Evolutionary conservation across 352 stramenopile genomes (phyloP).

Genomic region (Phytophthora pinifolia): DNA sequence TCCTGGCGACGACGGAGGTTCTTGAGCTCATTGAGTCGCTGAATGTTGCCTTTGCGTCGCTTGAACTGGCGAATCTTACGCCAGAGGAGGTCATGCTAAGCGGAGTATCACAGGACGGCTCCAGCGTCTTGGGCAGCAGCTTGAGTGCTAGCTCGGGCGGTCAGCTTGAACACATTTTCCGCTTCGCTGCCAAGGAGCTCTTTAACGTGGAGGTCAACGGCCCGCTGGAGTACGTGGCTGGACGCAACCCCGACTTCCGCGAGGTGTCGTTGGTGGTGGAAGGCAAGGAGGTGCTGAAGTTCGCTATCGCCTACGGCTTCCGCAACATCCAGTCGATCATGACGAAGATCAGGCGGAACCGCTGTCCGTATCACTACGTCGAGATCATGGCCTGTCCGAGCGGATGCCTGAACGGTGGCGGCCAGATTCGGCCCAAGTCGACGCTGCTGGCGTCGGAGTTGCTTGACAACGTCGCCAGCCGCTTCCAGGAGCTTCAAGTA

Average conservation of each 20-base stretch:
- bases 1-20: constrained; percentile 89
- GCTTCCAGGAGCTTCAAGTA: constrained; percentile 69
- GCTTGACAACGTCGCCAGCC: constrained; percentile 60
- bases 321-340: constrained; percentile 97
- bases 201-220: constrained; percentile 85
- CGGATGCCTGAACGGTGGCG: constrained; percentile 97
- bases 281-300: constrained; percentile 87
- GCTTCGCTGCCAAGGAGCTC: constrained; percentile 86
- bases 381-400: constrained; percentile 99
- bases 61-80: constrained; percentile 65
- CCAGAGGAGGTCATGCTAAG: constrained; percentile 74
- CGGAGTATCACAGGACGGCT: constrained; percentile 58
- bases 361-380: constrained; percentile 95
- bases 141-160: constrained; percentile 80
- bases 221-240: constrained; percentile 85
- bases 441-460: constrained; percentile 55
- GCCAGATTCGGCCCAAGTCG: constrained; percentile 87
- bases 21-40: constrained; percentile 67
- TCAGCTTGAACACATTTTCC: constrained; percentile 93
- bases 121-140: constrained; percentile 55
- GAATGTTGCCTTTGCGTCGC: constrained; percentile 60
- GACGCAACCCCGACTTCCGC: constrained; percentile 90
- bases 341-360: constrained; percentile 90
- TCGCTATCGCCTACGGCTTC: constrained; percentile 96
- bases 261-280: constrained; percentile 75